Base-by-base conservation (phyloP, 1,139 yeast species). In the Yamadazyma spencermartinsiae region DNA sequence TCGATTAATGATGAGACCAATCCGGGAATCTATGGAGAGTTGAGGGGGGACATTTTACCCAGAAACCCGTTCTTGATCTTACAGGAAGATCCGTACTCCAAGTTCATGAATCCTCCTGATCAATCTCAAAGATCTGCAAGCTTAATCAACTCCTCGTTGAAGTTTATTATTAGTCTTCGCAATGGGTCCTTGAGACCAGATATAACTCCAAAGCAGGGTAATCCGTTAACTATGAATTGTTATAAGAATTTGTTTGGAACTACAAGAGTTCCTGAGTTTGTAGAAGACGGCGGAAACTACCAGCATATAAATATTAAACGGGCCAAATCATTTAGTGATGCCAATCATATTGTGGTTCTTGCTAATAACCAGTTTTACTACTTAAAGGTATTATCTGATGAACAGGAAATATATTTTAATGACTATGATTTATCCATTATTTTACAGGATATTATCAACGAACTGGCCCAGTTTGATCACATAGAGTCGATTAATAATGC, bases 51-150 rank as follows among this genome's bases (percentile, higher is more conserved):
- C 49, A 80, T 84, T 2, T 64, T 84, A 37, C 94, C 94, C 4
- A 65, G 90, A 43, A 84, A 84, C 52, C 94, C 94, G 0, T 84
- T 82, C 50, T 68, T 84, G 49, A 75, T 84, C 7, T 59, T 84
- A 21, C 88, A 83, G 48, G 85, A 83, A 52, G 94, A 84, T 49
- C 89, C 90, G 0, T 72, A 79, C 47, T 58, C 74, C 14, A 66
- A 67, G 49, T 70, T 76, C n/a, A 58, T 72, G 41, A 76, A 72
- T 41, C 80, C 82, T 23, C 85, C 87, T 4, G 68, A 75, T 42
- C 92, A 84, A 60, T 67, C 79, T 3, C 82, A 79, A 45, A 60
- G 90, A 34, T 80, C 89, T 4, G 81, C 89, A 2, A 81, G 76
- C 29, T 63, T 84, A 50, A 72, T 83, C 32, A 75, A 79, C 43